Conservation (phyloP, 2,329 filamentous ascomycete species). For the Pseudogymnoascus sp. region DNA sequence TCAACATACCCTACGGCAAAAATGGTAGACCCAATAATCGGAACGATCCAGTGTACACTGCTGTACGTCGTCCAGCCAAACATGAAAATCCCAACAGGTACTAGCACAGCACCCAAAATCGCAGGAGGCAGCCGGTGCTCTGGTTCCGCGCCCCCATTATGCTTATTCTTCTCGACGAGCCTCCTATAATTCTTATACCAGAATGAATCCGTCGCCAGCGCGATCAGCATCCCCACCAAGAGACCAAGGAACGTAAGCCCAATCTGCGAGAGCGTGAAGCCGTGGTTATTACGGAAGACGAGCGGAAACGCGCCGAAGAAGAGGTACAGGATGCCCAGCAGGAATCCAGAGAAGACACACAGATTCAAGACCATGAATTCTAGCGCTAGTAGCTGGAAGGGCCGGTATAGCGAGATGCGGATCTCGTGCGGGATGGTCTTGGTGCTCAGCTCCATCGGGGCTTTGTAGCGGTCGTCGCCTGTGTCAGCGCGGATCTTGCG, state of each 20-base stretch:
- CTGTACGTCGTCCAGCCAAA: slow-evolving; percentile 81
- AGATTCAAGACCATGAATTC: slow-evolving; percentile 83
- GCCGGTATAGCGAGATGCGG: slow-evolving; percentile 49
- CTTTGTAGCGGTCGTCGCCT: slow-evolving; percentile 67
- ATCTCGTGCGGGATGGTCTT: slow-evolving; percentile 60
- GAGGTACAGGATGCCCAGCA: slow-evolving; percentile 83
- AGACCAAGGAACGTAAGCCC: slow-evolving; percentile 74
- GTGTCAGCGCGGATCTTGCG: slow-evolving; percentile 62
- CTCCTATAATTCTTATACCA: slow-evolving; percentile 55
- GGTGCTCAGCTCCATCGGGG: slow-evolving; percentile 66
- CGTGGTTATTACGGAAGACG: slow-evolving; percentile 67
- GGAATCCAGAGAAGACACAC: slow-evolving; percentile 73
- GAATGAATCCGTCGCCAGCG: slow-evolving; percentile 55
- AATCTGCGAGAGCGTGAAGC: slow-evolving; percentile 70
- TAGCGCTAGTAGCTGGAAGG: slow-evolving; percentile 66
- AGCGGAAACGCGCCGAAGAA: slow-evolving; percentile 86
- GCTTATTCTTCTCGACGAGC: slow-evolving; percentile 46
- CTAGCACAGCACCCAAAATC: slow-evolving; percentile 66
- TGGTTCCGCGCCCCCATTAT: slow-evolving; percentile 59
- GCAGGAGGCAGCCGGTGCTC: slow-evolving; percentile 78
- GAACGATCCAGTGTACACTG: slow-evolving; percentile 67
- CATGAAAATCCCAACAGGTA: slow-evolving; percentile 76
- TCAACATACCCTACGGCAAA: slow-evolving; percentile 62
- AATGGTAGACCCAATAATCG: slow-evolving; percentile 64
- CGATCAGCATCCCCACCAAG: slow-evolving; percentile 59